These are phyloP conservation scores for Rhizophora apiculata DNA, from an alignment of 345 rosid genomes.

Conservation along the genomic window DNA sequence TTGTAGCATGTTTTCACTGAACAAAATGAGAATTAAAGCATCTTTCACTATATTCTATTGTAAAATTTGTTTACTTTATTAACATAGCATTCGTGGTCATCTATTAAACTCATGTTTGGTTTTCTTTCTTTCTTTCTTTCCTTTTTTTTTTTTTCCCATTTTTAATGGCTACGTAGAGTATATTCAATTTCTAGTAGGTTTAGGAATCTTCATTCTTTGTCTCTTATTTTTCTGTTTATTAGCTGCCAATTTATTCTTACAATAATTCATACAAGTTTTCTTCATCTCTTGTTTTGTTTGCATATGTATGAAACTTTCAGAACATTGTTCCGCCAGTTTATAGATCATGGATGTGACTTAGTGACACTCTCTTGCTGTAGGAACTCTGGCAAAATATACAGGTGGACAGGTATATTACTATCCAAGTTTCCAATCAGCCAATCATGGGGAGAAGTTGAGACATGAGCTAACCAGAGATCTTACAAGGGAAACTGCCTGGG, in stretches of 20 bases:
- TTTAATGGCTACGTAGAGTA: background rate
- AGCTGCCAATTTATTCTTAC: no score
- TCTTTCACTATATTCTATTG: no score
- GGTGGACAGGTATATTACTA: constrained; percentile 96
- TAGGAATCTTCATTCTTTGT: no score
- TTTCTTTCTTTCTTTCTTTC: background rate
- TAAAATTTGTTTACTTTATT: background rate
- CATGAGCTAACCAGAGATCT: constrained; percentile 92
- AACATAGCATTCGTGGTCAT: background rate
- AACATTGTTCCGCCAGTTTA: background rate
- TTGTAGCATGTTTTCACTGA: background rate
- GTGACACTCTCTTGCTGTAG: constrained; percentile 31
- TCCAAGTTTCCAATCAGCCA: constrained; percentile 75
- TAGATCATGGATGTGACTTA: constrained; percentile 1
- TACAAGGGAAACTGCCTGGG: constrained; percentile 99
- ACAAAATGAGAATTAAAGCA: background rate
- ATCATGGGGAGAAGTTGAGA: constrained; percentile 78
- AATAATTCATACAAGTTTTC: no score
- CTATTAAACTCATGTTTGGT: background rate
- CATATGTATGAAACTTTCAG: background rate
- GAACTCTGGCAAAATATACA: constrained; percentile 90
- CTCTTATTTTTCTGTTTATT: no score
- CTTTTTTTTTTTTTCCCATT: background rate
- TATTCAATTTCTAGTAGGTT: background rate
- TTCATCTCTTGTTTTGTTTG: background rate